Evolutionary conservation across 139 green algal genomes (phyloP), one percentile per base, ranked within the genome.

Genomic region (Coelastrella sp.): DNA sequence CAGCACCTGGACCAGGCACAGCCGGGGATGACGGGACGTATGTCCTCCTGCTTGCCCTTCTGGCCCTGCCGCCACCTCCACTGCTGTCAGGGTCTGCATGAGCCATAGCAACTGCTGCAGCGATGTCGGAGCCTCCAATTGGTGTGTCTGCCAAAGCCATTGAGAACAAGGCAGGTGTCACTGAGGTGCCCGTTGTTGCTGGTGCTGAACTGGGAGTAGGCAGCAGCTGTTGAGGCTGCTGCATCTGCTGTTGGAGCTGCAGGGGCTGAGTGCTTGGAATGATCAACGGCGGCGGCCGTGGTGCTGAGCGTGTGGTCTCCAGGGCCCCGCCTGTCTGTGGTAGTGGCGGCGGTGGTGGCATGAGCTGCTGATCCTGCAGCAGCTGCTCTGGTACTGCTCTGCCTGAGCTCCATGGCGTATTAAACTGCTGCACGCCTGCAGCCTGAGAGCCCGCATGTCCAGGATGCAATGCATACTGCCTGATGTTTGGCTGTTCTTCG

Each of bases 321-420:
- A 10, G 8, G 24, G 5, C 74, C 25, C 22, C 24, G 19, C 58
- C 24, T 27, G 73, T 22, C 19, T 80, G 27, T 17, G 12, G 73
- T 12, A 35, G 68, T 4, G 73, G 73, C 58, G 65, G 58, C 60
- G 73, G 85, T 35, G 85, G 85, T 22, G 85, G 74, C 73, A 90
- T 84, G 59, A 82, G 70, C 56, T 57, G 19, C 49, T 82, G 70
- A 20, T 81, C 84, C 22, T 88, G 84, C 84, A 70, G n/a, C 27
- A 35, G 82, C 83, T 74, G 66, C 75, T 70, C 83, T 75, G 83
- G 61, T 79, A 65, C 20, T 88, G 83, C 65, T 80, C n/a, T 35
- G 9, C n/a, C 83, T 58, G 11, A 15, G 35, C 63, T 70, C 63
- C 63, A 70, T 15, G 20, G 60, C 60, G 27, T 24, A n/a, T 76